A percentile compares a stretch with the other conserved stretches of the same genome.
These are phyloP conservation scores for Coniochaeta sp. DNA, from an alignment of 2,329 filamentous ascomycete genomes.

Conservation along the genomic window DNA sequence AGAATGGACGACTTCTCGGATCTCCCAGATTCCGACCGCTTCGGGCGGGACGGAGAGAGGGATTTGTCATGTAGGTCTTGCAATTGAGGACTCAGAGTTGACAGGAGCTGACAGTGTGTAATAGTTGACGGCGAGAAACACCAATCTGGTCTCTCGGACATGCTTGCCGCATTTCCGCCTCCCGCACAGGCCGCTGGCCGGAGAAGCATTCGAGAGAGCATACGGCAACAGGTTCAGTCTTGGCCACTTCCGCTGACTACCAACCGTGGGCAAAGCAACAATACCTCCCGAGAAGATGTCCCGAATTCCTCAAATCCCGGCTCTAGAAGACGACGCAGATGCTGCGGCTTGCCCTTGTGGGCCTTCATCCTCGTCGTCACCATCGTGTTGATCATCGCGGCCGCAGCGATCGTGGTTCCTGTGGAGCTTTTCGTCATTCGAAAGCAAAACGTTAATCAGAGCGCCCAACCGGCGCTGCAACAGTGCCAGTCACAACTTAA, in stretches of 20 bases:
- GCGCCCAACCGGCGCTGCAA: slow-evolving; percentile 27
- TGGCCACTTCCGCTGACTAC: slow-evolving; percentile 39
- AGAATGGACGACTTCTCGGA: slow-evolving; percentile 46
- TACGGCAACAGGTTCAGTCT: slow-evolving; percentile 37
- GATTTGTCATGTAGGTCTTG: slow-evolving; percentile 28
- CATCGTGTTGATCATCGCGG: slow-evolving; percentile 62
- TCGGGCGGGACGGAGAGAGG: slow-evolving; percentile 27
- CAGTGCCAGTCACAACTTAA: slow-evolving; percentile 54
- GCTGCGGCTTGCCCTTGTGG: slow-evolving; percentile 80
- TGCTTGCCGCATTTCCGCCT: slow-evolving; percentile 58
- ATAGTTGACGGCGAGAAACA: slow-evolving; percentile 33
- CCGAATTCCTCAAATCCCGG: not conserved
- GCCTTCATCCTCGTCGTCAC: slow-evolving; percentile 60
- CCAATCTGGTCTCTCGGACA: slow-evolving; percentile 51
- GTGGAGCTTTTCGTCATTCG: slow-evolving; percentile 56
- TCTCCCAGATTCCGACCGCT: slow-evolving; percentile 36
- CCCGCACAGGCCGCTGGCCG: slow-evolving; percentile 41
- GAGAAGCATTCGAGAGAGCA: slow-evolving; percentile 34
- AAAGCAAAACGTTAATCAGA: slow-evolving; percentile 26
- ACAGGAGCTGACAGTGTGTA: not conserved
- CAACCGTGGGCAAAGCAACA: slow-evolving; percentile 15
- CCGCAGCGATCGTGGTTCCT: slow-evolving; percentile 77
- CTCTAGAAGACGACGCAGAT: slow-evolving; percentile 45
- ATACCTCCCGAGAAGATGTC: slow-evolving; percentile 8
- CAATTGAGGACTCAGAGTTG: not conserved